phyloP scores from a whole-genome alignment of 495 filamentous ascomycete species.

The Massariosphaeria phaeospora region DNA sequence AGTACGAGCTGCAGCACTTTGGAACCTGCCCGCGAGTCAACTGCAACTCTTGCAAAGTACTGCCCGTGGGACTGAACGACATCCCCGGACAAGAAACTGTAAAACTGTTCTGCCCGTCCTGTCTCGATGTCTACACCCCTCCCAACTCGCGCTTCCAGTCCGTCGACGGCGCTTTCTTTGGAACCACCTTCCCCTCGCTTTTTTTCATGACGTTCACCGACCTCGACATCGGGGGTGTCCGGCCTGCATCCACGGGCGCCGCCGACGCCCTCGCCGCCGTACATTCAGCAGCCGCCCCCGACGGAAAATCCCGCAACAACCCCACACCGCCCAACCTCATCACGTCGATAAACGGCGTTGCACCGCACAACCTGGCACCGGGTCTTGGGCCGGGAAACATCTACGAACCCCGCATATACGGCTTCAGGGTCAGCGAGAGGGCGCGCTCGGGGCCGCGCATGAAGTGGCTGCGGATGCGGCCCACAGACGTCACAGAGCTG shows the following conservation, averaged over 20 bases:
- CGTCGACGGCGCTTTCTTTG: constrained; percentile 98
- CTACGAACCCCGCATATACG: constrained; percentile 95
- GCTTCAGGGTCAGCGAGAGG: constrained; percentile 85
- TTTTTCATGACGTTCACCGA: constrained; percentile 99
- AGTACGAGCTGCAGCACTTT: constrained; percentile 94
- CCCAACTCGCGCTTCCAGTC: constrained; percentile 96
- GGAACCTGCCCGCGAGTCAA: constrained; percentile 85
- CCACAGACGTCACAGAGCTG: constrained; percentile 69
- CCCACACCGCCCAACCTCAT: constrained; percentile 44
- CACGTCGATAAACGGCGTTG: constrained; percentile 73
- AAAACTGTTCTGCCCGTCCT: constrained; percentile 95
- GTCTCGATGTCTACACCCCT: constrained; percentile 93
- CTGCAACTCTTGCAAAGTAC: constrained; percentile 79
- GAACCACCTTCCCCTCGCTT: constrained; percentile 86
- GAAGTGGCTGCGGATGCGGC: constrained; percentile 89
- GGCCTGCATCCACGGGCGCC: constrained; percentile 11
- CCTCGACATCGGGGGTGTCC: constrained; percentile 58
- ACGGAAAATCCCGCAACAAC: constrained; percentile 27
- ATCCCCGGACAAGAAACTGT: constrained; percentile 95
- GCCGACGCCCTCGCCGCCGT: constrained; percentile 27
- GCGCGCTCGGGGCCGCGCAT: constrained; percentile 85
- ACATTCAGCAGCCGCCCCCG: constrained; percentile 20
- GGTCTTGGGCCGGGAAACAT: constrained; percentile 77
- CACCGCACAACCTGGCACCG: constrained; percentile 75
- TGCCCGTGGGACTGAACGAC: constrained; percentile 89